Percentiles rank a stretch among this genome's conserved stretches.
phyloP scores from a whole-genome alignment of 2,329 filamentous ascomycete genomes.

The Neoarthrinium moseri region DNA sequence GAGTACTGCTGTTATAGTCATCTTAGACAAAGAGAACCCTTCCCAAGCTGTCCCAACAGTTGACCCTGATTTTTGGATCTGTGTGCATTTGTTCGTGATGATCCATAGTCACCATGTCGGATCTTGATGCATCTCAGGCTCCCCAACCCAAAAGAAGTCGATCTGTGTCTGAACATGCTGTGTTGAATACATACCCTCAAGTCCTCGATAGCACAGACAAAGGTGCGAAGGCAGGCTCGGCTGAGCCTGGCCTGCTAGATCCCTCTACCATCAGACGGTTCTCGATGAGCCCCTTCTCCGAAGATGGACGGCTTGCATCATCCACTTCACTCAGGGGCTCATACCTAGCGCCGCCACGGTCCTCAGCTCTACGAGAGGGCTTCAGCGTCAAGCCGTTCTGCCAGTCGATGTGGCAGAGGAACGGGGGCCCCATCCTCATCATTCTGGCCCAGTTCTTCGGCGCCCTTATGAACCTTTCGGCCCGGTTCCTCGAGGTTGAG shows the following conservation, averaged over 20 bases:
- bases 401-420: slow-evolving; percentile 39
- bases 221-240: background rate
- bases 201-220: no score
- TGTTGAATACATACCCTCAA: no score
- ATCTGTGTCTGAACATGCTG: background rate
- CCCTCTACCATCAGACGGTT: slow-evolving; percentile 33
- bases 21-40: no score
- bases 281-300: slow-evolving; percentile 43
- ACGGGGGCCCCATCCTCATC: slow-evolving; percentile 73
- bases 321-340: slow-evolving; percentile 5
- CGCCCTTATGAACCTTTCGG: slow-evolving; percentile 80
- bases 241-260: slow-evolving; percentile 18
- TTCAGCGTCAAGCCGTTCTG: slow-evolving; percentile 11
- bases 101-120: background rate
- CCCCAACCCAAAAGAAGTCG: background rate
- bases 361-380: background rate
- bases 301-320: slow-evolving; percentile 21
- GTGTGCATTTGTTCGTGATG: no score
- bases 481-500: slow-evolving; percentile 68
- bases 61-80: no score
- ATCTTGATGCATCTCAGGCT: background rate
- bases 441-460: slow-evolving; percentile 77
- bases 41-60: no score
- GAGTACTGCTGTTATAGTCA: no score
- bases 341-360: slow-evolving; percentile 11